A percentile compares a stretch with the other conserved stretches of the same genome.
Conservation (phyloP, 192 early-diverging fungal species). For the Coemansia sp. region DNA sequence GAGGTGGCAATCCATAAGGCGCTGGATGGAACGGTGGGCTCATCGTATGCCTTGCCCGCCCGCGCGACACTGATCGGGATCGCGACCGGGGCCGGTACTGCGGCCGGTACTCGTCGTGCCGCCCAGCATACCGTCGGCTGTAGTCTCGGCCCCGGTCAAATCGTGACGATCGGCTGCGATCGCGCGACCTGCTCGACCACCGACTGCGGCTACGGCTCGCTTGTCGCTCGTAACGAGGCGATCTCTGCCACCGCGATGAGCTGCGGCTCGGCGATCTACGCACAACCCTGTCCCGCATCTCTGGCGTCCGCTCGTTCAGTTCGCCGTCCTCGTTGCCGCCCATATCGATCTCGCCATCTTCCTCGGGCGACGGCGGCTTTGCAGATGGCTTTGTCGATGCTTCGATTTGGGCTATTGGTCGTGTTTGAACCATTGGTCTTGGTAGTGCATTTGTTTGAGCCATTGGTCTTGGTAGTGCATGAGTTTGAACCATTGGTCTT, state of each 20-base stretch:
- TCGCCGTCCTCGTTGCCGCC: conserved; percentile 31
- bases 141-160: not conserved
- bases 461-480: not conserved
- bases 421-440: not conserved
- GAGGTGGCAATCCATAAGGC: not conserved
- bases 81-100: conserved; percentile 23
- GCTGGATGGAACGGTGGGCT: not conserved
- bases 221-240: not conserved
- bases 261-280: not conserved
- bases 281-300: no score
- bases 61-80: conserved; percentile 7
- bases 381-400: not conserved
- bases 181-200: conserved; percentile 9
- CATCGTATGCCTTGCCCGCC: not conserved
- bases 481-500: not conserved
- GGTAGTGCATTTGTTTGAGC: not conserved
- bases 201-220: conserved; percentile 3
- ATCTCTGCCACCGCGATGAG: conserved; percentile 5
- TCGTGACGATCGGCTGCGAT: conserved; percentile 15
- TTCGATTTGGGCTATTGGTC: not conserved
- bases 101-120: conserved; percentile 14
- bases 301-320: not conserved
- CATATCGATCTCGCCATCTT: conserved; percentile 47
- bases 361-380: conserved; percentile 8
- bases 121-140: conserved; percentile 10